These are phyloP conservation scores for Aureobasidium sp. DNA, from an alignment of 2,329 filamentous ascomycete species.

Conservation along the genomic window DNA sequence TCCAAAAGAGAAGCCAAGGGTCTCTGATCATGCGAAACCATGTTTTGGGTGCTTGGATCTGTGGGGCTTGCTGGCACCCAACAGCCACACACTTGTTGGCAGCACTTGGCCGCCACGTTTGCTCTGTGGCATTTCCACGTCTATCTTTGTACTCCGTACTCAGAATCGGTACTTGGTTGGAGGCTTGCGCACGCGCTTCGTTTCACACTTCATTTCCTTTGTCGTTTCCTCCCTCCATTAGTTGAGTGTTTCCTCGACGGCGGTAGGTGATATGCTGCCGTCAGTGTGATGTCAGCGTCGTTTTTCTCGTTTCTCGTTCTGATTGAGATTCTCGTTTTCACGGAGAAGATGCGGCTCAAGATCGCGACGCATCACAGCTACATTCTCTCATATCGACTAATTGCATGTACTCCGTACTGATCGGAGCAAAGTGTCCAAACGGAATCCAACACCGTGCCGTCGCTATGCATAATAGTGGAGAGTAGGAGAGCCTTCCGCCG, in stretches of 20 bases:
- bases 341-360: not conserved
- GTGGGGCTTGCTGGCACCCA: too few species aligned
- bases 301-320: too few species aligned
- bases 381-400: not conserved
- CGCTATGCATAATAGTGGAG: not conserved
- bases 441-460: not conserved
- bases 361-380: not conserved
- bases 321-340: not conserved
- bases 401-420: not conserved
- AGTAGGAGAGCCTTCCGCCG: not conserved
- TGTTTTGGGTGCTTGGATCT: not conserved
- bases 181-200: not conserved
- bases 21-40: not conserved
- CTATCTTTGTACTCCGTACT: not conserved
- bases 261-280: not conserved
- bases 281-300: not conserved
- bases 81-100: conserved; percentile 2
- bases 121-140: not conserved
- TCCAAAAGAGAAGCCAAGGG: not conserved
- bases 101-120: conserved; percentile 8
- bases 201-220: conserved; percentile 1
- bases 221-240: not conserved
- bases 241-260: not conserved
- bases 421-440: not conserved
- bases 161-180: not conserved